phyloP scores from a whole-genome alignment of 148 eudicot species.

The Fagopyrum tataricum region DNA sequence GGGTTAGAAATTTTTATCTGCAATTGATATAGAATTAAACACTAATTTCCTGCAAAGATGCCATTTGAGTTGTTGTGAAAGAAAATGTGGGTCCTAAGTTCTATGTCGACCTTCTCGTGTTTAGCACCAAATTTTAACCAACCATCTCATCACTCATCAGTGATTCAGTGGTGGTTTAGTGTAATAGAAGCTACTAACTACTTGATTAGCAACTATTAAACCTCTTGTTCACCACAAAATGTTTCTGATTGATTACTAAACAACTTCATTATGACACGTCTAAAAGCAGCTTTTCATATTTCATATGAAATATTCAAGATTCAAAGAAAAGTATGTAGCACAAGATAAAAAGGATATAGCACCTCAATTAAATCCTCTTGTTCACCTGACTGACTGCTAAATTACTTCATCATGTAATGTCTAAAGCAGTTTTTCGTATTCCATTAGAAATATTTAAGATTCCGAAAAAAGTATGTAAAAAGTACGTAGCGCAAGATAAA shows the following conservation, averaged over 20 bases:
- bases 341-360: not conserved
- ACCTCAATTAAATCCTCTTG: not conserved
- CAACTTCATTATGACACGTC: not conserved
- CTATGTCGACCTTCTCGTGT: not conserved
- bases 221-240: not conserved
- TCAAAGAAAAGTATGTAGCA: not conserved
- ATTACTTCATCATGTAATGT: not conserved
- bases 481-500: too few relatives aligned
- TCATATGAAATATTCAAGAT: not conserved
- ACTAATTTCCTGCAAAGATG: not conserved
- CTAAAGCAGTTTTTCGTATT: not conserved
- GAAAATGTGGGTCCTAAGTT: not conserved
- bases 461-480: not conserved
- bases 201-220: not conserved
- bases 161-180: not conserved
- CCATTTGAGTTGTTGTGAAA: not conserved
- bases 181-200: not conserved
- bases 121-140: not conserved
- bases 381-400: not conserved
- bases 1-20: not conserved
- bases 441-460: not conserved
- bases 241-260: not conserved
- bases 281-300: not conserved
- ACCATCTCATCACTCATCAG: not conserved
- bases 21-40: not conserved